Evolutionary conservation across 208 protist genomes (phyloP), one percentile per base, ranked within the genome.

Genomic region (Leishmania martiniquensis): DNA sequence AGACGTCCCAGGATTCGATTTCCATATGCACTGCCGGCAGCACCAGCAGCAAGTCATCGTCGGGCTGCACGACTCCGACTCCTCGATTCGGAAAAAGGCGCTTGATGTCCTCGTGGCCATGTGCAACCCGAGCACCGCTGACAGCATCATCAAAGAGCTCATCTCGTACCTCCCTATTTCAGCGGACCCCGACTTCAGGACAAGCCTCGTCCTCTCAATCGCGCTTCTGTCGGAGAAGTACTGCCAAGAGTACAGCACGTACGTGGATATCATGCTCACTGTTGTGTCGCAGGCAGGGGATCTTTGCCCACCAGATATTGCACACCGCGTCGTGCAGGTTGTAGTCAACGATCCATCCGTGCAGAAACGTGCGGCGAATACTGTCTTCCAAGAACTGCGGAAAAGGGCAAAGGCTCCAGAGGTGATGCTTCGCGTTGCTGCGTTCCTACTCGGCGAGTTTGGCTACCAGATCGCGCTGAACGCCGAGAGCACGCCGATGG

Each of bases 21-120:
- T 95, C 66, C 84, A 87, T 37, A 47, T 78, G 44, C 89, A 95
- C 66, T 96, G 96, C 70, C 89, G 85, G 65, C 96, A 98, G 81
- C 91, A 98, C 84, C 96, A 99, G 88, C 87, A 89, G 68, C 95
- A 97, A 70, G 91, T 99, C 72, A 86, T 98, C 70, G 91, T 96
- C 32, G 89, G 94, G 22, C 85, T 99, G 68, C 95, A 98, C 79
- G 98, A 99, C 82, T 66, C 91, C 25, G 99, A 99, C 90, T 97
- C 99, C 57, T 99, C 95, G 37, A 99, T 99, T 72, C 97, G 99
- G 37, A 92, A 95, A 42, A 95, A 99, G 73, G 99, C 99, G 29
- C 87, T 99, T 7, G 98, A 99, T 82, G 93, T 99, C 34, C 85
- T 99, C 12, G 99, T 99, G 80, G 89, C 86, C 60, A 98, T 99